Evolutionary conservation across 1,284 basidiomycete genomes (phyloP), one percentile per base, ranked within the genome.

Genomic region (Ganoderma sinense): DNA sequence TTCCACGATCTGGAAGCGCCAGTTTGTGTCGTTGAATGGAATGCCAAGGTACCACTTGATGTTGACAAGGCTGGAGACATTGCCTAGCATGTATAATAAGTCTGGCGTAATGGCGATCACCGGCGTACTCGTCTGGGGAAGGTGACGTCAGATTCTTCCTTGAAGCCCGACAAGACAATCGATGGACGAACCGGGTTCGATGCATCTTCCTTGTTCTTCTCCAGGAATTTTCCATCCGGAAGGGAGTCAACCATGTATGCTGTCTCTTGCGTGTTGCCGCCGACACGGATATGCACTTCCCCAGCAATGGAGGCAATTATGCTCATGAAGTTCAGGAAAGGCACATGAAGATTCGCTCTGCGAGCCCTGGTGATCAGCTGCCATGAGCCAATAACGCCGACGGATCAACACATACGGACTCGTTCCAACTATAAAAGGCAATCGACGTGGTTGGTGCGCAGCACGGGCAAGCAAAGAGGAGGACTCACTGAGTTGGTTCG

Each of bases 301-400:
- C 91, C 91, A 3, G 82, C 83, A 13, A 90, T 85, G 56, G 88
- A 83, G 68, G 83, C 80, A 43, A 94, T 80, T 71, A 88, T 89
- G 11, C 88, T 83, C 83, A 94, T 84, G 65, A 93, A 85, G 79
- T 94, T 94, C 16, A 95, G 84, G 77, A 94, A 92, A 0, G 88
- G 87, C 0, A 89, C 85, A 68, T 88, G 84, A 39, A 91, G 75
- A 43, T 83, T 78, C 2, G 84, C 81, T 11, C 87, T 88, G 56
- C 33, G n/a, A 13, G 33, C 56, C 33, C 20, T 11, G 56, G 7
- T 31, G 5, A 56, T 56, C 29, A 56, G 53, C 31, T 56, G 36
- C 20, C 68, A 62, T 3, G 20, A 3, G 26, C 13, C n/a, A 11
- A 61, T 90, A 86, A 23, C 92, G 20, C 7, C 14, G 31, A 31